A percentile compares a stretch with the other conserved stretches of the same genome.
Conservation (phyloP, 75 land plant genomes). For the Ceratopteris richardii region DNA sequence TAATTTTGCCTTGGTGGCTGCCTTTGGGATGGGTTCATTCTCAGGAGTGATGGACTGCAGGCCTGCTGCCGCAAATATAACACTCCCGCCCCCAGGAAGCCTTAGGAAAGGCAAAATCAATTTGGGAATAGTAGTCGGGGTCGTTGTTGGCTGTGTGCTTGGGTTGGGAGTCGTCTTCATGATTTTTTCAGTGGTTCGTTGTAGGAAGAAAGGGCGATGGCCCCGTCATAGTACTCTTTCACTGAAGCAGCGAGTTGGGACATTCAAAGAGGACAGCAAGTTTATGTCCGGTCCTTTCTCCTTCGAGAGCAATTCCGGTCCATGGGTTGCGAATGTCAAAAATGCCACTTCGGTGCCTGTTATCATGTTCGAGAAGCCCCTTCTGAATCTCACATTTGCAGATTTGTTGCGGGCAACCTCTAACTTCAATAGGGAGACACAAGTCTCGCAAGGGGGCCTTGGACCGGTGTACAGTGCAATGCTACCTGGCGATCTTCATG, state of each 20-base stretch:
- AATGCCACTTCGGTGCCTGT: conserved; percentile 56
- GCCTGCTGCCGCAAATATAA: conserved; percentile 45
- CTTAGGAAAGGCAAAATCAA: neutral
- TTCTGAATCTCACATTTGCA: conserved; percentile 70
- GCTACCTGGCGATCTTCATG: conserved; percentile 64
- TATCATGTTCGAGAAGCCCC: conserved; percentile 73
- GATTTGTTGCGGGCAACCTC: conserved; percentile 67
- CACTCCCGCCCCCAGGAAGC: conserved; percentile 7
- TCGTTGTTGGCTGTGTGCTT: conserved; percentile 34
- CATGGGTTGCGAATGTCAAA: conserved; percentile 68
- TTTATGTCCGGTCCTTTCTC: conserved; percentile 50
- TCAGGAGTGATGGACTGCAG: conserved; percentile 23
- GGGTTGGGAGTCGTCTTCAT: conserved; percentile 9
- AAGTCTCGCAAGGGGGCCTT: conserved; percentile 62
- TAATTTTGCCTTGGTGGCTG: conserved; percentile 33
- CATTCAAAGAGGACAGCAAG: conserved; percentile 29
- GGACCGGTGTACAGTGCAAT: conserved; percentile 74
- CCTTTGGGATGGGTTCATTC: conserved; percentile 10
- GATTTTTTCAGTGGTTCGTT: neutral
- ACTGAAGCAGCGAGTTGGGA: conserved; percentile 21
- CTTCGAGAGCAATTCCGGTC: conserved; percentile 59
- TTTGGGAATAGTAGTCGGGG: conserved; percentile 5
- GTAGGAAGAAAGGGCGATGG: neutral
- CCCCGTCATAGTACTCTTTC: conserved; percentile 13
- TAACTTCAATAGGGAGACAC: conserved; percentile 52